Evolutionary conservation across 345 rosid species (phyloP).

Genomic region (Melastoma malabathricum): DNA sequence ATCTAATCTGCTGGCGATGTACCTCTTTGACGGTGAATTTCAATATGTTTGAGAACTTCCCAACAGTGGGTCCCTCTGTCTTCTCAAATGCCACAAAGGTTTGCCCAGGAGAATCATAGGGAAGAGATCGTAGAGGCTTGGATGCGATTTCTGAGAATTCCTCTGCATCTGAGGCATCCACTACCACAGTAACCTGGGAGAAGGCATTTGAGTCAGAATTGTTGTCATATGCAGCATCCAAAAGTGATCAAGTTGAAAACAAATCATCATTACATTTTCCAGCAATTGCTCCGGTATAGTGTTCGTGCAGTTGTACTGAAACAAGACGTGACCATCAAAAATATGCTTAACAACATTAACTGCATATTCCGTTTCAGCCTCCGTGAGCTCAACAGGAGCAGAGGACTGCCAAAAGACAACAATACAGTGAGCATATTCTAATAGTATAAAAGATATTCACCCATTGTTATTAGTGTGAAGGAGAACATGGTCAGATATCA

Average conservation of each 20-base stretch:
- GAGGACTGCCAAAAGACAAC: constrained; percentile 48
- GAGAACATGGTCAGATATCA: constrained; percentile 10
- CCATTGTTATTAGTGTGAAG: not conserved
- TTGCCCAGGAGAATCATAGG: constrained; percentile 90
- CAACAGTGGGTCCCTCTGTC: constrained; percentile 70
- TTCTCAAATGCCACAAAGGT: constrained; percentile 81
- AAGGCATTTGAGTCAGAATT: constrained; percentile 12
- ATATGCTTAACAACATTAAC: constrained; percentile 93
- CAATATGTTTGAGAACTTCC: constrained; percentile 80
- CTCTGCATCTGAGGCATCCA: constrained; percentile 89
- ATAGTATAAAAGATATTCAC: constrained; percentile 1
- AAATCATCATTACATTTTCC: constrained; percentile 54
- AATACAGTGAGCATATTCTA: constrained; percentile 7
- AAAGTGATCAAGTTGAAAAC: constrained; percentile 3
- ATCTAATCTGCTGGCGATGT: not conserved
- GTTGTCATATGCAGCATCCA: constrained; percentile 1
- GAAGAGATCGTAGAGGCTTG: constrained; percentile 71
- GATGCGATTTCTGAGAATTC: constrained; percentile 55
- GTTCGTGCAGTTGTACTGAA: constrained; percentile 96
- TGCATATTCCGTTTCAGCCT: constrained; percentile 93
- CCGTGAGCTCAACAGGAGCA: constrained; percentile 82
- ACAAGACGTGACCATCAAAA: constrained; percentile 71
- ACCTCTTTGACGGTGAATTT: constrained; percentile 94
- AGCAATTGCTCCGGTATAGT: constrained; percentile 88
- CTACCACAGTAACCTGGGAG: constrained; percentile 67